Conservation (phyloP, 2,329 filamentous ascomycete genomes). For the Ascochyta viciae-villosae region DNA sequence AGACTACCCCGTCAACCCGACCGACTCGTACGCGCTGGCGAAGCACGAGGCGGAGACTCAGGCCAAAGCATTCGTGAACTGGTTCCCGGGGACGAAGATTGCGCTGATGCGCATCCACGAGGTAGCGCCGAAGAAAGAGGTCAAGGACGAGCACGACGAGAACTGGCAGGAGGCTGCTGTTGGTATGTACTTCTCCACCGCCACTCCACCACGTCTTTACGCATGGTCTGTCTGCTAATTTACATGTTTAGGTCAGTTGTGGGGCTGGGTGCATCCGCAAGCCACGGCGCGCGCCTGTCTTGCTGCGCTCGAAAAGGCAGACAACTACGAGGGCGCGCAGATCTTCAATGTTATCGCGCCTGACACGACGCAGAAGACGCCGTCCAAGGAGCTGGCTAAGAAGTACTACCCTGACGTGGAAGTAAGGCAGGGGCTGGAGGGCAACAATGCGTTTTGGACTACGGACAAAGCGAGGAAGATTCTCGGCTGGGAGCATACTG, state of each 20-base stretch:
- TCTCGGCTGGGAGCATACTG: conserved; percentile 33
- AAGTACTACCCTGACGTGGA: conserved; percentile 34
- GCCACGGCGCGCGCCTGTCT: conserved; percentile 49
- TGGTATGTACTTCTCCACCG: conserved; percentile 10
- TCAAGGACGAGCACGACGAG: conserved; percentile 43
- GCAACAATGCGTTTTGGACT: conserved; percentile 33
- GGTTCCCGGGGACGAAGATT: conserved; percentile 50
- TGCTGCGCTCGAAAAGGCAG: conserved; percentile 39
- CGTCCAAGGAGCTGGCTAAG: conserved; percentile 29
- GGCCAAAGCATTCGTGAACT: conserved; percentile 43
- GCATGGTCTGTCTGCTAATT: background rate
- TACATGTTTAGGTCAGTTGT: conserved; percentile 32
- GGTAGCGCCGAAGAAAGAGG: conserved; percentile 39
- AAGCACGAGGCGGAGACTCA: conserved; percentile 48
- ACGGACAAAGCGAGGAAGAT: conserved; percentile 31
- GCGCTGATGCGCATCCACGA: conserved; percentile 50
- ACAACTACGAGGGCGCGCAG: conserved; percentile 43
- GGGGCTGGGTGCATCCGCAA: conserved; percentile 47
- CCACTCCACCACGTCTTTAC: no score
- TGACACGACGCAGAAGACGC: conserved; percentile 32
- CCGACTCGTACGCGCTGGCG: conserved; percentile 48
- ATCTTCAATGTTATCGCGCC: conserved; percentile 49
- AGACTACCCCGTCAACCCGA: conserved; percentile 42
- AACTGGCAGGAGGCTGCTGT: conserved; percentile 47
- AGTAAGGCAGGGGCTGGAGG: conserved; percentile 27